These are phyloP conservation scores for Cercophora scortea DNA, from an alignment of 495 filamentous ascomycete species.

Conservation along the genomic window DNA sequence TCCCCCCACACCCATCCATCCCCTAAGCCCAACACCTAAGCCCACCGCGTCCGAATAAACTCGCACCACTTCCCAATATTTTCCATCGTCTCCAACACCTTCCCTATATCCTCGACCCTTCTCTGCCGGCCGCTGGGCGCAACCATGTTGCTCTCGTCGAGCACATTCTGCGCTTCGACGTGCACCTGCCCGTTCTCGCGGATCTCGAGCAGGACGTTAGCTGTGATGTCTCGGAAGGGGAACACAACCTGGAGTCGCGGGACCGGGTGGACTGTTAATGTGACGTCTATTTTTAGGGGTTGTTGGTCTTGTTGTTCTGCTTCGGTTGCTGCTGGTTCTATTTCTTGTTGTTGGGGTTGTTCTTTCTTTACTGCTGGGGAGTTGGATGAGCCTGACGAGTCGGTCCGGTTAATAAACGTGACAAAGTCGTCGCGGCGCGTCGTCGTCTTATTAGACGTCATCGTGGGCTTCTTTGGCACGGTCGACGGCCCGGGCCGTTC, in stretches of 20 bases:
- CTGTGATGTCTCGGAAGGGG: constrained; percentile 33
- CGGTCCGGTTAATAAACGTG: constrained; percentile 19
- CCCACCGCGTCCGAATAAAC: constrained; percentile 33
- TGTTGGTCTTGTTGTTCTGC: not conserved
- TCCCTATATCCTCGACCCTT: constrained; percentile 23
- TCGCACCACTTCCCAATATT: constrained; percentile 55
- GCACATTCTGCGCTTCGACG: constrained; percentile 33
- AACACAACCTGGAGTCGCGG: constrained; percentile 45
- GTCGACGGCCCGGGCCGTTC: not conserved
- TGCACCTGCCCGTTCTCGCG: constrained; percentile 52
- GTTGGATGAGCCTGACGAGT: not conserved
- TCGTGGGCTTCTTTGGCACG: constrained; percentile 10
- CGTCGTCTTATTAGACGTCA: not conserved
- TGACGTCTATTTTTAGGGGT: constrained; percentile 37
- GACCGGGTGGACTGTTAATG: constrained; percentile 35
- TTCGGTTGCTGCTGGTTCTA: not conserved
- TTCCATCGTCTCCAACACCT: constrained; percentile 30
- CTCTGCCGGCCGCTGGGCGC: constrained; percentile 14
- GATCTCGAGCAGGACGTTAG: constrained; percentile 49
- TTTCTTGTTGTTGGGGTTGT: no score
- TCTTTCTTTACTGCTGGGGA: not conserved
- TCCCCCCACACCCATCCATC: not conserved
- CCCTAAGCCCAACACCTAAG: constrained; percentile 1
- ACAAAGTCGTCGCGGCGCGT: constrained; percentile 26
- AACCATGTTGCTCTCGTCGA: constrained; percentile 18